These are phyloP conservation scores for Teratosphaeria destructans DNA, from an alignment of 2,329 filamentous ascomycete genomes.

Conservation along the genomic window DNA sequence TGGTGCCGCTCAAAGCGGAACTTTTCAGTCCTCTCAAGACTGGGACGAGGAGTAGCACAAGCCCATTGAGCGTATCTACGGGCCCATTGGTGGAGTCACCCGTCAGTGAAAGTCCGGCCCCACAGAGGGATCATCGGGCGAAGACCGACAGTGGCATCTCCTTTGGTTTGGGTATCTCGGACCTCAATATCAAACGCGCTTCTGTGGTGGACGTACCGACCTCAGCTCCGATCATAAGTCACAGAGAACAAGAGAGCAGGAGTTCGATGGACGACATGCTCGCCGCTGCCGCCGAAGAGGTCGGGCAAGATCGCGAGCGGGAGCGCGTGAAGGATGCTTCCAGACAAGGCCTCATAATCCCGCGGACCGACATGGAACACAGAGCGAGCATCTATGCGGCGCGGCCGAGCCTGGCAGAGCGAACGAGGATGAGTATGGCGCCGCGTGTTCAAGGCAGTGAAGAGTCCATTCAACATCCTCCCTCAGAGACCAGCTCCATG, in stretches of 20 bases:
- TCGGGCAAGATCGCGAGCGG: background rate
- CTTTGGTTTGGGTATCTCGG: constrained; percentile 1
- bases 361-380: background rate
- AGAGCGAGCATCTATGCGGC: constrained; percentile 4
- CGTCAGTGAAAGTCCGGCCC: background rate
- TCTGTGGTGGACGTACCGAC: background rate
- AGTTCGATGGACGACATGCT: background rate
- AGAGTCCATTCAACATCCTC: background rate
- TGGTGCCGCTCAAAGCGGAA: constrained; percentile 23
- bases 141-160: background rate
- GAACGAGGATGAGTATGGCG: constrained; percentile 38
- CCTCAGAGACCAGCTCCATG: background rate
- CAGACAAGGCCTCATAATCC: background rate
- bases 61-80: constrained; percentile 4
- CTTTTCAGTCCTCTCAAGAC: constrained; percentile 25
- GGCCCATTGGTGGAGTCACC: constrained; percentile 1
- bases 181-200: background rate
- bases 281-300: background rate
- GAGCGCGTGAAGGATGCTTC: background rate
- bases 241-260: background rate
- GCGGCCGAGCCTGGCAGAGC: constrained; percentile 35
- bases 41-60: constrained; percentile 10
- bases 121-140: background rate
- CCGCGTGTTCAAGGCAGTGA: background rate
- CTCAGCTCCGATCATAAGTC: background rate